Evolutionary conservation across 345 rosid species (phyloP).

Genomic region (Rhodamnia argentea): DNA sequence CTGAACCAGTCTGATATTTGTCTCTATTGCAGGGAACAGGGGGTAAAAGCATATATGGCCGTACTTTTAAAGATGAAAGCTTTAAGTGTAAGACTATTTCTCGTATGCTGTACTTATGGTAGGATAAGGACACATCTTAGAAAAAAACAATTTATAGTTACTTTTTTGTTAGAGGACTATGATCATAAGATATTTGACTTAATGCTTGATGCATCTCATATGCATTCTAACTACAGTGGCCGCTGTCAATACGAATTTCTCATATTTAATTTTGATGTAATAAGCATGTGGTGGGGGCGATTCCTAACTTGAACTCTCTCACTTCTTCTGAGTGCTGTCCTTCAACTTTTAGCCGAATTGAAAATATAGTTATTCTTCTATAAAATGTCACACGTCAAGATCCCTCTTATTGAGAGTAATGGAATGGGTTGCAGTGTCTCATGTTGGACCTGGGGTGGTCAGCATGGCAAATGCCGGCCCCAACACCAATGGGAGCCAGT

Average conservation of each 20-base stretch:
- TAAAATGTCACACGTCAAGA: not conserved
- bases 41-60: conserved; percentile 95
- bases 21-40: conserved; percentile 87
- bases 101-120: not conserved
- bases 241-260: not conserved
- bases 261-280: not conserved
- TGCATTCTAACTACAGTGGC: not conserved
- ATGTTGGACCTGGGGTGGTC: conserved; percentile 83
- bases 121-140: not conserved
- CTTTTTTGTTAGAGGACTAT: not conserved
- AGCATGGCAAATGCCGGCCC: conserved; percentile 99
- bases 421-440: conserved; percentile 57
- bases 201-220: not conserved
- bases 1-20: conserved; percentile 2
- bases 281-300: not conserved
- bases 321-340: not conserved
- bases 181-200: not conserved
- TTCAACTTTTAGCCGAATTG: not conserved
- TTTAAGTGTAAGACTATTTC: conserved; percentile 70
- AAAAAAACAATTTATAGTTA: not conserved
- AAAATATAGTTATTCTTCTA: not conserved
- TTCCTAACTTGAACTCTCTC: not conserved
- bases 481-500: conserved; percentile 97
- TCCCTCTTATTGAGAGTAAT: not conserved
- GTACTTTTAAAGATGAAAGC: conserved; percentile 92